Evolutionary conservation across 352 stramenopile species (phyloP).

Genomic region (Phytophthora pseudosyringae): DNA sequence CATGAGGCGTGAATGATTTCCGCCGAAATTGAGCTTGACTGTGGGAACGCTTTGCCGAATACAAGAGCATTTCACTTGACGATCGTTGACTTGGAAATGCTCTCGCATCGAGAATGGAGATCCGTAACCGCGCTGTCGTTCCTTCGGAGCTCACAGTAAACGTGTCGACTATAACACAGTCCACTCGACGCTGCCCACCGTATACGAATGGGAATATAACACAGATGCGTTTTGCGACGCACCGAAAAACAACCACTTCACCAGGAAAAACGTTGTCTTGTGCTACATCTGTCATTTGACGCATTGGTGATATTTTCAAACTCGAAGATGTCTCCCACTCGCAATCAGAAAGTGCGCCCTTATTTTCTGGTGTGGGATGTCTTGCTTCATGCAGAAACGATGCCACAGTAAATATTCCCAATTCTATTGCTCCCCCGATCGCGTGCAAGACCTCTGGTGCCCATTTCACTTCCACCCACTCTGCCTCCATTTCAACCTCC

Average conservation of each 20-base stretch:
- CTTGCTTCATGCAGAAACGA: constrained; percentile 42
- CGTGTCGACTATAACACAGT: constrained; percentile 71
- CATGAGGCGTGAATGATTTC: constrained; percentile 24
- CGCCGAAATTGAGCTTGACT: constrained; percentile 9
- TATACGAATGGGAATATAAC: constrained; percentile 55
- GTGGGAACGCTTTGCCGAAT: constrained; percentile 9
- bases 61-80: constrained; percentile 8
- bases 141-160: constrained; percentile 71
- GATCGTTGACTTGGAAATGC: constrained; percentile 36
- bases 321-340: constrained; percentile 16
- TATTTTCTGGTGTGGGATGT: background rate
- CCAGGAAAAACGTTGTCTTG: constrained; percentile 41
- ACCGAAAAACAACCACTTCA: constrained; percentile 68
- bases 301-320: constrained; percentile 45
- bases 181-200: constrained; percentile 33
- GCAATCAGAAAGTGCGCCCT: background rate
- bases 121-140: constrained; percentile 55
- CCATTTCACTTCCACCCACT: constrained; percentile 83
- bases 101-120: constrained; percentile 48
- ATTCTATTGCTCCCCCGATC: constrained; percentile 64
- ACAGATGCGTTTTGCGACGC: constrained; percentile 61
- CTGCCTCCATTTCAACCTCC: constrained; percentile 75
- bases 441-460: constrained; percentile 62
- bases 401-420: constrained; percentile 52
- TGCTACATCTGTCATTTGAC: constrained; percentile 43